These are phyloP conservation scores for Wallacemonas sp. DNA, from an alignment of 208 protist genomes.

Conservation along the genomic window DNA sequence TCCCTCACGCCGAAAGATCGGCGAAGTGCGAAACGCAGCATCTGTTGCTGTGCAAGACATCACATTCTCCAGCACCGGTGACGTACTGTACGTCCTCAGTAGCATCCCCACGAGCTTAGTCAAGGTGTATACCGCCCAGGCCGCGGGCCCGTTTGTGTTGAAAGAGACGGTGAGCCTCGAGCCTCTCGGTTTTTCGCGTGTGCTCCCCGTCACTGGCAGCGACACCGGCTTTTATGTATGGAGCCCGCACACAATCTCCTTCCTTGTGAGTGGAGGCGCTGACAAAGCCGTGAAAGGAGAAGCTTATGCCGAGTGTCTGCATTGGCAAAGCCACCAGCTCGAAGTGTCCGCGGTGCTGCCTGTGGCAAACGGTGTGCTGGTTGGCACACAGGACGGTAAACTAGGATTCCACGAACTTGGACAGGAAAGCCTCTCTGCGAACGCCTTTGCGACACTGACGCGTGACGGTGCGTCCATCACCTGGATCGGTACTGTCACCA, in stretches of 20 bases:
- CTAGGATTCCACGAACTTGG: background rate
- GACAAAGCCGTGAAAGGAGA: background rate
- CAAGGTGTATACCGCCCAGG: slow-evolving; percentile 25
- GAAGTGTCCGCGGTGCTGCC: background rate
- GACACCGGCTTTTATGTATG: background rate
- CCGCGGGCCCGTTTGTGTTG: slow-evolving; percentile 14
- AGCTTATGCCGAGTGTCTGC: background rate
- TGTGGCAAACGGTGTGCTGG: background rate
- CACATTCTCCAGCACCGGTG: slow-evolving; percentile 46
- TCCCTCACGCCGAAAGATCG: slow-evolving; percentile 27
- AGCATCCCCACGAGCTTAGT: slow-evolving; percentile 33
- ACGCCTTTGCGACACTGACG: too few species aligned
- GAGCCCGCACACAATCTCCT: background rate
- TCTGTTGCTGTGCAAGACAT: slow-evolving; percentile 41
- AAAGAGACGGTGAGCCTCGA: background rate
- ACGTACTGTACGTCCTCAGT: slow-evolving; percentile 51
- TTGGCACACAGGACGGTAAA: background rate
- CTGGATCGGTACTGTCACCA: background rate
- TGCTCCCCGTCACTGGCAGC: background rate
- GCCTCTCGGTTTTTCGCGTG: background rate
- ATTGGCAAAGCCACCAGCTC: background rate
- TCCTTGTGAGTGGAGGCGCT: background rate
- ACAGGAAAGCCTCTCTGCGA: background rate
- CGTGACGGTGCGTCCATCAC: too few species aligned
- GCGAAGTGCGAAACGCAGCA: slow-evolving; percentile 44